These are phyloP conservation scores for Protomyces arabidopsidicola DNA, from an alignment of 1,139 yeast species.

Conservation along the genomic window DNA sequence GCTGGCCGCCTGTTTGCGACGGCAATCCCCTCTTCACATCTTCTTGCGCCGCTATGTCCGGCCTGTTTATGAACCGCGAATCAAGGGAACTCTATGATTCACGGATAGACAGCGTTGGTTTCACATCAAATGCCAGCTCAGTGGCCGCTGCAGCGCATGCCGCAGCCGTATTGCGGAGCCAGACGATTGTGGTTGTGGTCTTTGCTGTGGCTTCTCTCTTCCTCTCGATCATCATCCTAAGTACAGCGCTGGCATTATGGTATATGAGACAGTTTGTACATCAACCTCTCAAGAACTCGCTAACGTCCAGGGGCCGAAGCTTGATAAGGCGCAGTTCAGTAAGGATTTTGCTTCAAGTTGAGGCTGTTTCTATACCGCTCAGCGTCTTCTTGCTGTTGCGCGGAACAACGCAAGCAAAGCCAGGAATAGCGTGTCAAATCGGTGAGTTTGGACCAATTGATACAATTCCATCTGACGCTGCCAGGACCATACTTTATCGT, in stretches of 20 bases:
- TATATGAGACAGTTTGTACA: neutral
- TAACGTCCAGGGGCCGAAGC: neutral
- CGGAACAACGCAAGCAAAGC: neutral
- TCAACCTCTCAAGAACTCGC: no score
- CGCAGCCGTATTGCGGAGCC: no score
- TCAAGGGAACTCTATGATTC: no score
- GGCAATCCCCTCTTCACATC: no score
- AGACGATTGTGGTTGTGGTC: no score
- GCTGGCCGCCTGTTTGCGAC: no score
- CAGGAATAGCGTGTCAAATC: neutral
- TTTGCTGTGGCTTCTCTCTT: no score
- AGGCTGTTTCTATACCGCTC: neutral
- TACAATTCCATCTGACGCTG: neutral
- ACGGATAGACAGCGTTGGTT: no score
- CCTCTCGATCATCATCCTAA: neutral
- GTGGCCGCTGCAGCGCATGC: no score
- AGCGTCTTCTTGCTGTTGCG: neutral
- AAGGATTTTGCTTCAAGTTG: neutral
- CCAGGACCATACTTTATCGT: neutral
- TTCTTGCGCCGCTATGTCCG: no score
- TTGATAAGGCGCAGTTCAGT: neutral
- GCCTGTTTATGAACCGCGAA: no score
- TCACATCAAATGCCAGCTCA: no score
- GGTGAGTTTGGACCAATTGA: neutral
- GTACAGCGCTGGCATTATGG: neutral